These are phyloP conservation scores for Didymella sp. DNA, from an alignment of 2,329 filamentous ascomycete species.

Conservation along the genomic window DNA sequence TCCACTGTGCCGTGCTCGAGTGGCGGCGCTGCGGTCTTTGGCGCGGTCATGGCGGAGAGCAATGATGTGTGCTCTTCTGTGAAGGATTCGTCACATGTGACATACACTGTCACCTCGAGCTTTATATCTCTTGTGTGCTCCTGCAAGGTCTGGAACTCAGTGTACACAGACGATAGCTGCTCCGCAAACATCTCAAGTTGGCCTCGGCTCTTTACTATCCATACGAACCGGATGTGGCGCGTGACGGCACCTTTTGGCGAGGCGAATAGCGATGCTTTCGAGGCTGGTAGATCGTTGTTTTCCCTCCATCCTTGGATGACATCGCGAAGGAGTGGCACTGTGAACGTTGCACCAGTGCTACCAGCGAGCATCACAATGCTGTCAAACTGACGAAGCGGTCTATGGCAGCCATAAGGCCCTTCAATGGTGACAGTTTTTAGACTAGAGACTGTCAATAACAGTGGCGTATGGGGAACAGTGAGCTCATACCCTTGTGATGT, in stretches of 20 bases:
- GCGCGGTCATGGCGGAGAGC: conserved; percentile 32
- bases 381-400: conserved; percentile 65
- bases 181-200: conserved; percentile 62
- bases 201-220: conserved; percentile 64
- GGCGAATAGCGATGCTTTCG: conserved; percentile 25
- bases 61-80: conserved; percentile 51
- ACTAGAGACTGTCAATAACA: conserved; percentile 10
- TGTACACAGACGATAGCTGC: conserved; percentile 56
- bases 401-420: conserved; percentile 61
- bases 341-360: conserved; percentile 66
- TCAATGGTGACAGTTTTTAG: conserved; percentile 57
- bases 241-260: conserved; percentile 50
- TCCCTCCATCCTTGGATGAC: conserved; percentile 59
- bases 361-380: conserved; percentile 66
- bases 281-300: conserved; percentile 22
- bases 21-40: conserved; percentile 17
- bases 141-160: conserved; percentile 53
- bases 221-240: conserved; percentile 62
- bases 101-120: conserved; percentile 61
- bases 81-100: conserved; percentile 61
- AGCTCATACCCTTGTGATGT: conserved; percentile 21
- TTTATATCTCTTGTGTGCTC: conserved; percentile 49
- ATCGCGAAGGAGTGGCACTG: conserved; percentile 62
- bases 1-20: conserved; percentile 29
- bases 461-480: not conserved